phyloP scores from a whole-genome alignment of 2,329 filamentous ascomycete genomes.

The Aureobasidium sp. region DNA sequence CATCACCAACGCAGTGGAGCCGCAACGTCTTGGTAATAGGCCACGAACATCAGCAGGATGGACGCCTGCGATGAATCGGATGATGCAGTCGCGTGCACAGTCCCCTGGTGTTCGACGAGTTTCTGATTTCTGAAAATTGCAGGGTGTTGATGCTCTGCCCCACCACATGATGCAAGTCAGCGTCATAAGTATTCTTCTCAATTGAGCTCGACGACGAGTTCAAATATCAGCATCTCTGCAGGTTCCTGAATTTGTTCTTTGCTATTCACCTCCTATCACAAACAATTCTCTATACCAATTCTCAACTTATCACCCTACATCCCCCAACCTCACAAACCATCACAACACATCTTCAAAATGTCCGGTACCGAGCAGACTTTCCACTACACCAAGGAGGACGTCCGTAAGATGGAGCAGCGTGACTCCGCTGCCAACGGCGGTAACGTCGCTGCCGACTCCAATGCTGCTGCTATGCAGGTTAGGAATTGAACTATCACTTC shows the following conservation, averaged over 20 bases:
- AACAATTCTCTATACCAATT: background rate
- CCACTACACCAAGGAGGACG: conserved; percentile 43
- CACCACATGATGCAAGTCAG: conserved; percentile 10
- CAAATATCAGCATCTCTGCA: conserved; percentile 6
- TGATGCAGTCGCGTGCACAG: conserved; percentile 4
- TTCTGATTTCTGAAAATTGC: conserved; percentile 6
- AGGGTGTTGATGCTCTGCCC: conserved; percentile 5
- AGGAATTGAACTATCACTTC: background rate
- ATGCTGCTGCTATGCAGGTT: conserved; percentile 43
- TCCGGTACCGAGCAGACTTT: conserved; percentile 36
- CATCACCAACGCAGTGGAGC: conserved; percentile 1
- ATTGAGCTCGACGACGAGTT: background rate
- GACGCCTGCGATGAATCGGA: background rate
- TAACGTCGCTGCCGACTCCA: conserved; percentile 37
- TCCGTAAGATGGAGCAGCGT: conserved; percentile 42
- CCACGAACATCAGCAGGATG: background rate
- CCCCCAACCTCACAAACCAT: background rate
- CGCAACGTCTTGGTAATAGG: background rate
- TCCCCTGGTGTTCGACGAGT: conserved; percentile 6
- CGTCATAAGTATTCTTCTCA: conserved; percentile 7
- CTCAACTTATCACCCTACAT: background rate
- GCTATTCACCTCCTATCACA: conserved; percentile 10
- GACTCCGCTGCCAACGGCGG: conserved; percentile 36
- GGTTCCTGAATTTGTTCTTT: conserved; percentile 2
- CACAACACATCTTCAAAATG: conserved; percentile 22